These are phyloP conservation scores for Phytophthora quininea DNA, from an alignment of 352 stramenopile genomes.

Conservation along the genomic window DNA sequence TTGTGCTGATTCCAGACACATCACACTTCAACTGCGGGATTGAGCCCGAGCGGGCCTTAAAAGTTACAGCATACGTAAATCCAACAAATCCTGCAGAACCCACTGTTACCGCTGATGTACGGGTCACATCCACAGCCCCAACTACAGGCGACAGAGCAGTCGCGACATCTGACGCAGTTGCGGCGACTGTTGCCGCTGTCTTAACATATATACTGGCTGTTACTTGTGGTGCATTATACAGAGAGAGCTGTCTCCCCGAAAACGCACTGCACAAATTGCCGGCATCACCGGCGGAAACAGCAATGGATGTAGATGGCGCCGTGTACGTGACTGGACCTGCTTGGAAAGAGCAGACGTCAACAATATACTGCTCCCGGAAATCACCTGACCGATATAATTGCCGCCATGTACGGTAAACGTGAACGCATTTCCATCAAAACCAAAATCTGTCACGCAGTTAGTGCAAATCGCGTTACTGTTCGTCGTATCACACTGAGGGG, in stretches of 20 bases:
- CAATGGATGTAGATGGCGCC: constrained; percentile 16
- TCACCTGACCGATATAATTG: constrained; percentile 24
- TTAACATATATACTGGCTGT: constrained; percentile 47
- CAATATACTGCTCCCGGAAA: constrained; percentile 33
- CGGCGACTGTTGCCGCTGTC: constrained; percentile 30
- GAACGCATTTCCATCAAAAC: constrained; percentile 48
- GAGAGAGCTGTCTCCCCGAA: constrained; percentile 22
- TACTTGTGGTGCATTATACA: constrained; percentile 65
- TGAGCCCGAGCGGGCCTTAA: constrained; percentile 56
- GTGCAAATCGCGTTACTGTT: constrained; percentile 25
- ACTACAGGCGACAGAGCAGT: constrained; percentile 51
- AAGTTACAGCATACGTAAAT: constrained; percentile 64
- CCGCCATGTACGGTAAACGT: constrained; percentile 27
- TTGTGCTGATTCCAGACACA: constrained; percentile 23
- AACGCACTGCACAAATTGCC: constrained; percentile 47
- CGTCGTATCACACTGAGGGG: constrained; percentile 47
- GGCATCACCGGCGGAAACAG: constrained; percentile 28
- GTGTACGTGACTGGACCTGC: constrained; percentile 23
- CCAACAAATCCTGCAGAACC: constrained; percentile 71
- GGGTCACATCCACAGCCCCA: constrained; percentile 52
- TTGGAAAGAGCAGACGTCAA: constrained; percentile 52
- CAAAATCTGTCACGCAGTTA: constrained; percentile 55
- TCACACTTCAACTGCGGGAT: constrained; percentile 60
- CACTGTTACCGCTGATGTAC: constrained; percentile 34
- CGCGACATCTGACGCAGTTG: constrained; percentile 34